Conservation (phyloP, 495 filamentous ascomycete genomes). For the Lophium mytilinum region DNA sequence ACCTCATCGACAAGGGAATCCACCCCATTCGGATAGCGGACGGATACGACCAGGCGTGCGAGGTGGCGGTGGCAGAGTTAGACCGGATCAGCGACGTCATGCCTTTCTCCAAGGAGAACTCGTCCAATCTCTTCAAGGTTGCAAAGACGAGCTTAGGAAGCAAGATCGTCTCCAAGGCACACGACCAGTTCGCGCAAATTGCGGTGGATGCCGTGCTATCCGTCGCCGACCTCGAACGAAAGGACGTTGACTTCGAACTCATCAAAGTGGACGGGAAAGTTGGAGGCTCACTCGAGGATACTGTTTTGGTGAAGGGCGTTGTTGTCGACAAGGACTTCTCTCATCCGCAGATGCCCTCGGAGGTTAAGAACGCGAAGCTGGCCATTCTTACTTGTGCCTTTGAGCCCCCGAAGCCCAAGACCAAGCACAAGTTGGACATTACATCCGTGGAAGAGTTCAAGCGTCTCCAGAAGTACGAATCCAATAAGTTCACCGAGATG, state of each 20-base stretch:
- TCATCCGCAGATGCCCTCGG: constrained; percentile 95
- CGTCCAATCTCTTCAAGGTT: constrained; percentile 78
- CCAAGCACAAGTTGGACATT: constrained; percentile 99
- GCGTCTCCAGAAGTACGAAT: constrained; percentile 90
- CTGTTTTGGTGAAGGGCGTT: constrained; percentile 89
- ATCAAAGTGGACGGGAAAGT: constrained; percentile 99
- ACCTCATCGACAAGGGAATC: constrained; percentile 98
- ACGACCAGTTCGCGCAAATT: constrained; percentile 96
- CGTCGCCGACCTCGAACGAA: constrained; percentile 90
- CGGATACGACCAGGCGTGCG: constrained; percentile 93
- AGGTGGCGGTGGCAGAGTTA: constrained; percentile 86
- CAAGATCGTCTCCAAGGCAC: constrained; percentile 99
- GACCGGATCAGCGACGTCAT: constrained; percentile 90
- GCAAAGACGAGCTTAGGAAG: constrained; percentile 94
- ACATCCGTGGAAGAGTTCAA: constrained; percentile 96
- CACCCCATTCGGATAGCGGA: constrained; percentile 98
- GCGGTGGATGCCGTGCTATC: constrained; percentile 95
- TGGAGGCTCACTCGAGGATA: constrained; percentile 89
- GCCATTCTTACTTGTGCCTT: constrained; percentile 97
- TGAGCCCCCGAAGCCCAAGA: constrained; percentile 99
- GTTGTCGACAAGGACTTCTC: constrained; percentile 99
- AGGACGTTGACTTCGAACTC: constrained; percentile 97
- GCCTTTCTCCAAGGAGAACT: constrained; percentile 69
- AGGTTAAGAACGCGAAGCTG: constrained; percentile 89
- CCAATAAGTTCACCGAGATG: constrained; percentile 95